Evolutionary conservation across 2,329 filamentous ascomycete species (phyloP).

Genomic region (Trichothecium roseum): DNA sequence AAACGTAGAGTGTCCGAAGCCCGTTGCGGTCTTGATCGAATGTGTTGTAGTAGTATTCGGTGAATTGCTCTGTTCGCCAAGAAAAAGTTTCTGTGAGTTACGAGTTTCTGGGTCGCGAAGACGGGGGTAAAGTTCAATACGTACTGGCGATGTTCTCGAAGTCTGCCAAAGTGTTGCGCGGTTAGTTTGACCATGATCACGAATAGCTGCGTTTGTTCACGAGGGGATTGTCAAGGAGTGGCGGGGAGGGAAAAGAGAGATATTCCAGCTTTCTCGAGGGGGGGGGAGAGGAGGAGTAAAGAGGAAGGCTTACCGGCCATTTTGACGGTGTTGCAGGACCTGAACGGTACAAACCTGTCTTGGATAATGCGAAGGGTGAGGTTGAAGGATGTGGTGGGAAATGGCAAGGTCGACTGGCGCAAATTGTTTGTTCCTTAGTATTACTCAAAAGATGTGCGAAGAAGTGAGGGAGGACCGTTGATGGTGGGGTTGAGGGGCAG

Average conservation of each 20-base stretch:
- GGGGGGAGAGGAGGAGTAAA: conserved; percentile 1
- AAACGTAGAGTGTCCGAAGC: conserved; percentile 71
- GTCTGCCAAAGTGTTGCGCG: conserved; percentile 16
- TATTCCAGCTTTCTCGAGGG: conserved; percentile 4
- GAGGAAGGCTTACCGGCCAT: conserved; percentile 21
- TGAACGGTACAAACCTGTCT: conserved; percentile 3
- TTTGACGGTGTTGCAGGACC: conserved; percentile 11
- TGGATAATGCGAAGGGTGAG: conserved; percentile 4
- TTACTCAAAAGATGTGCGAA: conserved; percentile 1
- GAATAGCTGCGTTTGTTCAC: conserved; percentile 5
- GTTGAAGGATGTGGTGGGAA: conserved; percentile 2
- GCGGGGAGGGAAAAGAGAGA: background rate
- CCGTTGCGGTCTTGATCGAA: conserved; percentile 64
- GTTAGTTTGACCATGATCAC: conserved; percentile 9
- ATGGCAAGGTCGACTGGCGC: conserved; percentile 17
- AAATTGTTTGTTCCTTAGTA: conserved; percentile 18
- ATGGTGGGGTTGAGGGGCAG: conserved; percentile 23
- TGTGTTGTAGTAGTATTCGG: conserved; percentile 79
- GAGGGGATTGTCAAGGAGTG: conserved; percentile 11
- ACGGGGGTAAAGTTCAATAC: conserved; percentile 11
- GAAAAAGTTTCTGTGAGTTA: conserved; percentile 5
- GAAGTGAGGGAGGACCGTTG: conserved; percentile 10
- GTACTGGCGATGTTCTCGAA: conserved; percentile 37
- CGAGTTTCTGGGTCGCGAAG: conserved; percentile 2
- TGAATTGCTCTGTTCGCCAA: conserved; percentile 64